phyloP scores from a whole-genome alignment of 208 protist species.

The Crithidia thermophila region DNA sequence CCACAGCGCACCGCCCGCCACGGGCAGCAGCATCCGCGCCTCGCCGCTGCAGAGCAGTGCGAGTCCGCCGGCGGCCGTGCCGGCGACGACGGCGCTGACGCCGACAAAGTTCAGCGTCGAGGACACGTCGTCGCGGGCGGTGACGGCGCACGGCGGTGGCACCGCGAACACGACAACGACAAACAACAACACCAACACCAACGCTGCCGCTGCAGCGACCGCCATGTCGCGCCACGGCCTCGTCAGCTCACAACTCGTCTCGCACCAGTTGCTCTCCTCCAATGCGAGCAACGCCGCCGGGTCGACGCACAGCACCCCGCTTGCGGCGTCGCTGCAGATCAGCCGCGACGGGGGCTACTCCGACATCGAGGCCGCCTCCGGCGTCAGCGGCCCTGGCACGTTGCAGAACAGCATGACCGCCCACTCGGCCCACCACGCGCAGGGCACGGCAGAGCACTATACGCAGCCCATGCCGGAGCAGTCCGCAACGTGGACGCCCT shows the following conservation, averaged over 20 bases:
- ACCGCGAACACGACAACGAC: background rate
- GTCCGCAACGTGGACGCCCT: constrained; percentile 25
- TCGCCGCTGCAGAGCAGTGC: constrained; percentile 15
- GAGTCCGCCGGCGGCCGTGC: background rate
- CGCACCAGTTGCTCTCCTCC: constrained; percentile 28
- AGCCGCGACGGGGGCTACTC: constrained; percentile 14
- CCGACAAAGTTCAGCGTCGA: constrained; percentile 29
- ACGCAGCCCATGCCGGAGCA: constrained; percentile 9
- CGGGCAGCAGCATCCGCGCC: constrained; percentile 7
- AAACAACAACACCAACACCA: too few species aligned
- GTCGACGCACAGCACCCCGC: constrained; percentile 30
- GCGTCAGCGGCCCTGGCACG: background rate
- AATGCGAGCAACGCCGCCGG: constrained; percentile 30
- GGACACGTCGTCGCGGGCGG: constrained; percentile 22
- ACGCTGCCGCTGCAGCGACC: too few species aligned
- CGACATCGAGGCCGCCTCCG: constrained; percentile 9
- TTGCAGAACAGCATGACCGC: background rate
- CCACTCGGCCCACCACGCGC: background rate
- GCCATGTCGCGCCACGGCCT: constrained; percentile 4
- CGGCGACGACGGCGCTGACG: constrained; percentile 1
- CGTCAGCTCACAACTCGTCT: constrained; percentile 14
- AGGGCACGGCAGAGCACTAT: background rate
- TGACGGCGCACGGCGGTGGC: too few species aligned
- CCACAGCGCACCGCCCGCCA: constrained; percentile 4
- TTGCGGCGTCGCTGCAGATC: constrained; percentile 22